A percentile compares a stretch with the other conserved stretches of the same genome.
Conservation (phyloP, 306 rosid genomes). For the cucumber (Cucumis sativus) region Cucumber_9930_V3 NC_026661.2:12811001-12811500, state of each 20-base stretch:
- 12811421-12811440: too few relatives aligned
- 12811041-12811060: too few relatives aligned
- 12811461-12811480: background rate
- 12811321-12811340: conserved; percentile 67
- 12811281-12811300: conserved; percentile 1
- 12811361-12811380: conserved; percentile 72
- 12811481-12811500: background rate
- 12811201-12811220: background rate
- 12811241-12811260: conserved; percentile 15
- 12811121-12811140: background rate
- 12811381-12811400: conserved; percentile 54
- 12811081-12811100: background rate
- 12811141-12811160: background rate
- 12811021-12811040: too few relatives aligned
- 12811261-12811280: conserved; percentile 14
- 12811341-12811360: conserved; percentile 82
- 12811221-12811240: background rate
- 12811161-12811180: background rate
- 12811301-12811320: conserved; percentile 14
- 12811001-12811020: too few relatives aligned
- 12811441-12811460: background rate
- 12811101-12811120: background rate
- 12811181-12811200: background rate
- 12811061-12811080: background rate
- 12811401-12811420: background rate